These are phyloP conservation scores for Nowakowskiella sp. DNA, from an alignment of 192 early-diverging fungal genomes.

Conservation along the genomic window DNA sequence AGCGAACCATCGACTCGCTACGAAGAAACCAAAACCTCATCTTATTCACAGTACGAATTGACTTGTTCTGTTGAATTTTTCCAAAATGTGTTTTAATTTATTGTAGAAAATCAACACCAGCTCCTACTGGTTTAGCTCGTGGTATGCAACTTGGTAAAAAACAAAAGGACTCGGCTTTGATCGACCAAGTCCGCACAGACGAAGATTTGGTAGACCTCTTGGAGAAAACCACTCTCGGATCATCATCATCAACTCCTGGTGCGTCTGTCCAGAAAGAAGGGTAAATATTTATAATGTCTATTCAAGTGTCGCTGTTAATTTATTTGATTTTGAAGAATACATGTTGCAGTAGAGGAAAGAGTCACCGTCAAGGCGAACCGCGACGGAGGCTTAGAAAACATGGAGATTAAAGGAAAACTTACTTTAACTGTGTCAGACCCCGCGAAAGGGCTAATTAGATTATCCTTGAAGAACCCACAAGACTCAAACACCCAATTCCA, in stretches of 20 bases:
- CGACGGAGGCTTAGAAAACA: conserved; percentile 83
- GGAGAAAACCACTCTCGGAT: background rate
- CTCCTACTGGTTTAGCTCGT: conserved; percentile 31
- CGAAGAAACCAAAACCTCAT: background rate
- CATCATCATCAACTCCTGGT: conserved; percentile 8
- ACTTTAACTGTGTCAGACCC: conserved; percentile 72
- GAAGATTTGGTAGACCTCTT: conserved; percentile 54
- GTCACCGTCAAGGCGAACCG: conserved; percentile 74
- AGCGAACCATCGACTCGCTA: background rate
- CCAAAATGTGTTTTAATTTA: no score
- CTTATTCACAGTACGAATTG: conserved; percentile 24
- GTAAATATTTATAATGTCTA: conserved; percentile 13
- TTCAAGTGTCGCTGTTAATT: background rate
- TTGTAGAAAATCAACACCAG: no score
- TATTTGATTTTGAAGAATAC: conserved; percentile 50
- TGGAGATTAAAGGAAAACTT: conserved; percentile 93
- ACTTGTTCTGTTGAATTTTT: no score
- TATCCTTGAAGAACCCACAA: conserved; percentile 51
- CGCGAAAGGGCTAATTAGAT: conserved; percentile 47
- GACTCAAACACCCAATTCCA: conserved; percentile 76
- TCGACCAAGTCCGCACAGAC: conserved; percentile 79
- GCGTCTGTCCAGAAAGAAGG: conserved; percentile 27
- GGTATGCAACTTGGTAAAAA: conserved; percentile 96
- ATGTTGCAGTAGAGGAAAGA: conserved; percentile 80
- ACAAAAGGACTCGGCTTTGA: conserved; percentile 64